Evolutionary conservation across 164 flowering plant genomes (phyloP).

Genomic region (Tetracentron sinense): DNA sequence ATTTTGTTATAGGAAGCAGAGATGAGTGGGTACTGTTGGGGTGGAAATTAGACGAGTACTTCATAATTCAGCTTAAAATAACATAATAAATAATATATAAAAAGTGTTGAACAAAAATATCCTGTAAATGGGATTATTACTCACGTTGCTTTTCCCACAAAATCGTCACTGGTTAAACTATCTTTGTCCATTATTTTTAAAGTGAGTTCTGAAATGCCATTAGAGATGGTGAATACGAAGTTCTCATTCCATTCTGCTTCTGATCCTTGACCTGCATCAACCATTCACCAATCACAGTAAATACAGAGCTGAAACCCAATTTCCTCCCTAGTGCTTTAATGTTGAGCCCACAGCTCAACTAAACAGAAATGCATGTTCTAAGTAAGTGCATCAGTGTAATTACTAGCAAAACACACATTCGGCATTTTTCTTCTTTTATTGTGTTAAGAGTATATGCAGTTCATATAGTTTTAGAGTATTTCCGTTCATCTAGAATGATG

Average conservation of each 20-base stretch:
- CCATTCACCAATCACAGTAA: not conserved
- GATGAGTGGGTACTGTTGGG: too few species aligned
- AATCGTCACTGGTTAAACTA: conserved; percentile 47
- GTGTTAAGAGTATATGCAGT: too few species aligned
- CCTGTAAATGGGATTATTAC: conserved; percentile 9
- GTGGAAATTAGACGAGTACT: too few species aligned
- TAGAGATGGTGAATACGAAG: conserved; percentile 58
- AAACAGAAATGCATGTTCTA: not conserved
- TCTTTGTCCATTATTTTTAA: conserved; percentile 77
- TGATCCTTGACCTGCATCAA: conserved; percentile 58
- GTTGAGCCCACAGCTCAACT: not conserved
- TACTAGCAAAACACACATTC: too few species aligned
- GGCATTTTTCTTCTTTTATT: too few species aligned
- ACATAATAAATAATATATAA: too few species aligned
- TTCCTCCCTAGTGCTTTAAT: not conserved
- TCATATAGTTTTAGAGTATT: too few species aligned
- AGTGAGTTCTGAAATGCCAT: conserved; percentile 39
- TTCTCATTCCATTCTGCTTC: conserved; percentile 90
- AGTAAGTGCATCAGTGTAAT: too few species aligned
- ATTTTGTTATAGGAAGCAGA: too few species aligned
- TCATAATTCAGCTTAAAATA: not conserved
- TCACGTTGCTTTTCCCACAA: conserved; percentile 74
- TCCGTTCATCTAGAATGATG: not conserved
- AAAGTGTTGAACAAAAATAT: too few species aligned
- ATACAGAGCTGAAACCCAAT: not conserved